phyloP scores from a whole-genome alignment of 2,329 filamentous ascomycete species.

The Claviceps fusiformis region DNA sequence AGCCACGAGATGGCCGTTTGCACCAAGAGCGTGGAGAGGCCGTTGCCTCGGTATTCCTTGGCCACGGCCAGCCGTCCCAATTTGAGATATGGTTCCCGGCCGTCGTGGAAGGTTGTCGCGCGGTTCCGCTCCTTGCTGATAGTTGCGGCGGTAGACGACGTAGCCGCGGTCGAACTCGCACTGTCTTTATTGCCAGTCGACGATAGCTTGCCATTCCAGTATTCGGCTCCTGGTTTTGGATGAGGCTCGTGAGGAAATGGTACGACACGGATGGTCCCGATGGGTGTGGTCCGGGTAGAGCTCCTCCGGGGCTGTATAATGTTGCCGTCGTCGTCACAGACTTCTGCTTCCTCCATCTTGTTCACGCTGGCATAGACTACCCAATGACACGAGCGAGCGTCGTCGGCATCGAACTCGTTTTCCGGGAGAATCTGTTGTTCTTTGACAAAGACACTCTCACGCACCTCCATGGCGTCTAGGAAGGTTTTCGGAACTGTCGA shows the following conservation, averaged over 20 bases:
- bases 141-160: slow-evolving; percentile 6
- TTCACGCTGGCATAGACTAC: slow-evolving; percentile 62
- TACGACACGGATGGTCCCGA: slow-evolving; percentile 68
- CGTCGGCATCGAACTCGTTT: slow-evolving; percentile 70
- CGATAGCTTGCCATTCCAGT: slow-evolving; percentile 30
- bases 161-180: background rate
- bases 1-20: slow-evolving; percentile 57
- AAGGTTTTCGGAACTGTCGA: slow-evolving; percentile 39
- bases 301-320: slow-evolving; percentile 29
- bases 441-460: slow-evolving; percentile 44
- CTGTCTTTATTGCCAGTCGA: slow-evolving; percentile 13
- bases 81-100: slow-evolving; percentile 65
- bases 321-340: slow-evolving; percentile 28
- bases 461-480: slow-evolving; percentile 49
- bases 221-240: slow-evolving; percentile 35
- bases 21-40: slow-evolving; percentile 53
- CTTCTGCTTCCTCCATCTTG: slow-evolving; percentile 27
- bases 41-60: slow-evolving; percentile 48
- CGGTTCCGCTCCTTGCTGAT: slow-evolving; percentile 22
- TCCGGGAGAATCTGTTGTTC: slow-evolving; percentile 47
- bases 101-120: slow-evolving; percentile 40
- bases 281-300: slow-evolving; percentile 33
- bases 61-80: slow-evolving; percentile 65
- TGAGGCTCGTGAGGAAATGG: slow-evolving; percentile 65
- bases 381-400: slow-evolving; percentile 72